These are phyloP conservation scores for Sarcomyxa edulis DNA, from an alignment of 768 basidiomycete species.

Conservation along the genomic window DNA sequence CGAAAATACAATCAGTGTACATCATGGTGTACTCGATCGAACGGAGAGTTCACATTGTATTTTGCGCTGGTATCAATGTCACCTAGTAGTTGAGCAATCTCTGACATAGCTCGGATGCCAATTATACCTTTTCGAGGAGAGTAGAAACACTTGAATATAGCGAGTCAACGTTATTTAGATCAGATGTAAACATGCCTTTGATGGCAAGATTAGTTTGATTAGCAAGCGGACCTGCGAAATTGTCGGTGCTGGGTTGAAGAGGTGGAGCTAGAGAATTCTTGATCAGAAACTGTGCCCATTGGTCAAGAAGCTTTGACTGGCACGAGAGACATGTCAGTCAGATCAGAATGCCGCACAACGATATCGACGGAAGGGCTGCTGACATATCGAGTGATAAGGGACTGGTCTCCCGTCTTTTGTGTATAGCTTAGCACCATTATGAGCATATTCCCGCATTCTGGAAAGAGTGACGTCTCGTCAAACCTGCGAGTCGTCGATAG, in stretches of 20 bases:
- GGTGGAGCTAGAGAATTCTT: slow-evolving; percentile 46
- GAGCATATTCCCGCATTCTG: slow-evolving; percentile 71
- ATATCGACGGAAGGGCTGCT: neutral
- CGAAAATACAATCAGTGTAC: neutral
- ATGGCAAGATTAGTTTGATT: slow-evolving; percentile 71
- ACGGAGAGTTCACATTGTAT: slow-evolving; percentile 29
- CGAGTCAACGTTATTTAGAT: neutral
- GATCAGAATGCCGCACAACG: neutral
- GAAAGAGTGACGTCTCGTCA: too few relatives aligned
- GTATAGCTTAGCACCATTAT: slow-evolving; percentile 52
- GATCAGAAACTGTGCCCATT: slow-evolving; percentile 64
- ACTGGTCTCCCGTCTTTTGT: too few relatives aligned
- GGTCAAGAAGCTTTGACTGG: slow-evolving; percentile 46
- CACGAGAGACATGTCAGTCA: slow-evolving; percentile 11
- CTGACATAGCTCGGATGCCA: slow-evolving; percentile 59
- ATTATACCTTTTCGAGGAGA: slow-evolving; percentile 29
- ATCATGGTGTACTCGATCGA: neutral
- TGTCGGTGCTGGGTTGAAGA: slow-evolving; percentile 50
- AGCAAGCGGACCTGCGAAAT: slow-evolving; percentile 43
- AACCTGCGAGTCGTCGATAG: neutral
- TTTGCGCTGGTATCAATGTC: slow-evolving; percentile 28
- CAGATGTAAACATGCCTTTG: slow-evolving; percentile 37
- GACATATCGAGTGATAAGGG: slow-evolving; percentile 44
- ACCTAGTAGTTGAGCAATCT: slow-evolving; percentile 42
- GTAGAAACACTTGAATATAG: neutral